Percentiles rank a stretch among this genome's conserved stretches.
Conservation (phyloP, 257 asterid species). For the Paraleonurus japonicus region DNA sequence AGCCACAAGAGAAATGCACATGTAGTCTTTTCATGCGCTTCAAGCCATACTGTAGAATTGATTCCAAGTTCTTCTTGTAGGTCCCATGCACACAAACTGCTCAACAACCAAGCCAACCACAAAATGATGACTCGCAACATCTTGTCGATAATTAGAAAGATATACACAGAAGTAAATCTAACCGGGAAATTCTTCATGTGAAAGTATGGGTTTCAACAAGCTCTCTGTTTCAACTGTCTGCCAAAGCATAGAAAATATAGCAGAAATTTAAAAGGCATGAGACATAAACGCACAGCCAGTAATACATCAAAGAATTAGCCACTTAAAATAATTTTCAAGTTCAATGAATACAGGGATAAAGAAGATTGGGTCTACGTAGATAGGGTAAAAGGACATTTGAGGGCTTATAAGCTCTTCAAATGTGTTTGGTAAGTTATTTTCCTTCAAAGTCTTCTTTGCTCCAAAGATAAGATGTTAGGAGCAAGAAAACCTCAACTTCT, state of each 20-base stretch:
- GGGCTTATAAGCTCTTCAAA: background rate
- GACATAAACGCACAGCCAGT: background rate
- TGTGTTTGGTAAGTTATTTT: background rate
- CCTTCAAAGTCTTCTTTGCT: background rate
- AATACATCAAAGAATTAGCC: background rate
- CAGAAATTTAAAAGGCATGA: background rate
- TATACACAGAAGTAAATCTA: constrained; percentile 2
- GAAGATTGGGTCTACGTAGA: background rate
- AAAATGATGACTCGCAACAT: background rate
- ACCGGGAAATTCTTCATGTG: constrained; percentile 81
- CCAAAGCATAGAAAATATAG: constrained; percentile 24
- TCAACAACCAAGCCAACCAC: constrained; percentile 22
- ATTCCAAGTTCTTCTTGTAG: constrained; percentile 69
- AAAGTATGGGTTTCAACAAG: constrained; percentile 71
- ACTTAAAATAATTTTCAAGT: background rate
- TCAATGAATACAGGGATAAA: background rate
- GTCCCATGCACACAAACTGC: constrained; percentile 97
- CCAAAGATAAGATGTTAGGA: background rate
- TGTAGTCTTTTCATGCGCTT: constrained; percentile 91
- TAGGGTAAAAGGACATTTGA: background rate
- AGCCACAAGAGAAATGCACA: constrained; percentile 89
- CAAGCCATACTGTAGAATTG: constrained; percentile 76
- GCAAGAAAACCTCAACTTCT: background rate
- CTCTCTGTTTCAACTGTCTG: constrained; percentile 88
- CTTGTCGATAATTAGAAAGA: constrained; percentile 11